phyloP scores from a whole-genome alignment of 805 yeast genomes.

The Hanseniaspora hatyaiensis region DNA sequence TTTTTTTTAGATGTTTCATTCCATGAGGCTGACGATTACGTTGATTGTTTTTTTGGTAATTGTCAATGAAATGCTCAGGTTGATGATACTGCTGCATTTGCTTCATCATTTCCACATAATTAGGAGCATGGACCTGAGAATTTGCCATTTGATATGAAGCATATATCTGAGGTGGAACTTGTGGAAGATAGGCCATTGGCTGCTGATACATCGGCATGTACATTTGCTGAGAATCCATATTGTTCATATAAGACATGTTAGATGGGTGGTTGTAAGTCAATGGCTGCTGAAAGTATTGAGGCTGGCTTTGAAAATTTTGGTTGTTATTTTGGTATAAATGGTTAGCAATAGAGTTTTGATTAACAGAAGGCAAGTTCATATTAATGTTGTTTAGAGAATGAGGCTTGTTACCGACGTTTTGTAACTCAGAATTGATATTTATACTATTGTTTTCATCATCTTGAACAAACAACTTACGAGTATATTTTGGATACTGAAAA shows the following conservation, averaged over 20 bases:
- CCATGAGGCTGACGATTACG: too few species aligned
- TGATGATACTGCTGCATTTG: background rate
- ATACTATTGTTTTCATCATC: conserved; percentile 13
- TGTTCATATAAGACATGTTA: background rate
- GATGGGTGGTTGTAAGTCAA: background rate
- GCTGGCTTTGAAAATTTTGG: background rate
- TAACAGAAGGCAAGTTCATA: background rate
- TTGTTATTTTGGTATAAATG: background rate
- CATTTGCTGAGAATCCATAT: background rate
- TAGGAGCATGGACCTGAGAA: background rate
- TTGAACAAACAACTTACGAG: conserved; percentile 14
- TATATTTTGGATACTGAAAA: conserved; percentile 14
- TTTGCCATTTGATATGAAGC: background rate
- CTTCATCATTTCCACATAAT: conserved; percentile 12
- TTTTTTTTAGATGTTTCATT: background rate
- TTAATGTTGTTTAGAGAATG: background rate
- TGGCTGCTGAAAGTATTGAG: background rate
- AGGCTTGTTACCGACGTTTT: background rate
- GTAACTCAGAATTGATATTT: too few species aligned
- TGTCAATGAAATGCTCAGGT: background rate
- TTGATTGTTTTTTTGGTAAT: background rate
- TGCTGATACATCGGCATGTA: conserved; percentile 2
- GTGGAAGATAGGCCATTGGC: conserved; percentile 1
- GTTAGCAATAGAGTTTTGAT: conserved; percentile 6
- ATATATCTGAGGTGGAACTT: background rate